Base-by-base conservation (phyloP, 2,329 filamentous ascomycete genomes). In the Colletotrichum spaethianum region DNA sequence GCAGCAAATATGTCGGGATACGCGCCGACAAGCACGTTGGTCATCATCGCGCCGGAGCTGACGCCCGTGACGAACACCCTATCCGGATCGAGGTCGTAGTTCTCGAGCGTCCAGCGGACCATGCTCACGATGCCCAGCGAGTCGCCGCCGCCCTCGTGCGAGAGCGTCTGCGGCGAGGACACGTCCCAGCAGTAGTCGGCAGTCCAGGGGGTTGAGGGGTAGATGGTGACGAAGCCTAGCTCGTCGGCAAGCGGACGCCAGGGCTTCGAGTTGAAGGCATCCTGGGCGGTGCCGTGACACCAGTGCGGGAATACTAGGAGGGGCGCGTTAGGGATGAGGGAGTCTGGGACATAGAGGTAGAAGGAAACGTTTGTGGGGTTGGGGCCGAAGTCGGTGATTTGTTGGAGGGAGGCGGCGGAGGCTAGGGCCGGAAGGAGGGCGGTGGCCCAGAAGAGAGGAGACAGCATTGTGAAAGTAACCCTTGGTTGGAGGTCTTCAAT, bases 171-270 rank as follows among this genome's bases (percentile, higher is more conserved):
- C 42, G 80, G 78, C 12, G 86, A 89, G 6, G 87, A 87, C 2
- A 91, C 87, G 70, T 91, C 89, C 89, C 89, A 91, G 80, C 89
- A 91, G 74, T 80, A 82, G 74, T 83, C 83, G 18, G 77, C 80
- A n/a, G 74, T 75, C 72, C 81, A 82, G 23, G 81, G 82, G 59
- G 74, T 80, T 72, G 79, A 79, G 1, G 83, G 83, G 74, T 84
- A 85, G 75, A 84, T 83, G 64, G 80, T 78, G 67, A 91, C 87
- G 80, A 87, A 90, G 50, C 88, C 89, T 65, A 89, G 83, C 56
- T 82, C 76, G 71, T 87, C 86, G 7, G 89, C 87, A 14, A 89
- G 81, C 1, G 82, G 81, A 26, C 87, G 86, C 78, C 88, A 92
- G 16, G 87, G 86, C 7, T 86, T 87, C 40, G 82, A 83, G 4